Base-by-base conservation (phyloP, 192 early-diverging fungal species). In the Rhizoclosmatium sp. region DNA sequence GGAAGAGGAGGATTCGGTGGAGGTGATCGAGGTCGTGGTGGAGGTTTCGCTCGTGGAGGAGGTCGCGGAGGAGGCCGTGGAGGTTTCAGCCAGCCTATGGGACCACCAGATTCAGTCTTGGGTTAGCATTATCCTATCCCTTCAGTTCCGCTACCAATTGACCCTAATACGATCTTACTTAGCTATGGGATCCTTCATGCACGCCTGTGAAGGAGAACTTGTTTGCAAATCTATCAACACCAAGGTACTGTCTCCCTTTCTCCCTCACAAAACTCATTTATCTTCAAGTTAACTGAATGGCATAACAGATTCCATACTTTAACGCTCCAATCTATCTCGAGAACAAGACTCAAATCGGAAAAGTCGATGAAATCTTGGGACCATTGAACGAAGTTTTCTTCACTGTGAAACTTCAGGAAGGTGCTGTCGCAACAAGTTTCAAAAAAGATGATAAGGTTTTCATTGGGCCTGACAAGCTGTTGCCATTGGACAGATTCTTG, bases 311-410 rank as follows among this genome's bases (percentile, higher is more conserved):
- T 79, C 98, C 98, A 39, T 99, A 97, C 87, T 99, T 99, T 89
- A 99, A 98, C 82, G 98, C 98, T 2, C 97, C 98, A 59, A 97
- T 99, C 73, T 99, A 92, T 88, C 89, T 97, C 46, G 94, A 98
- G 82, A 97, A 98, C 90, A 99, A 99, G 90, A 94, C 93, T 67
- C 96, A 96, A 85, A 98, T 99, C 80, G 98, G 98, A 80, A 98
- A 99, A 82, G 97, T 99, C 3, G 98, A 99, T 75, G 98, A 99
- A 84, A 98, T 99, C 76, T 89, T 99, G 45, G 98, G 98, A 12
- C 96, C 97, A 47, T 90, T 99, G 84, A 98, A 96, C 87, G 95
- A 99, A 82, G 95, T 99, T 40, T 97, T 90, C 81, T 99, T 99
- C 81, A 97, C 98, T 21, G 96, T 99, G 64, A 98, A 98, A 92